Conservation (phyloP, 176 grass and related monocot genomes). For the Carex myosuroides region DNA sequence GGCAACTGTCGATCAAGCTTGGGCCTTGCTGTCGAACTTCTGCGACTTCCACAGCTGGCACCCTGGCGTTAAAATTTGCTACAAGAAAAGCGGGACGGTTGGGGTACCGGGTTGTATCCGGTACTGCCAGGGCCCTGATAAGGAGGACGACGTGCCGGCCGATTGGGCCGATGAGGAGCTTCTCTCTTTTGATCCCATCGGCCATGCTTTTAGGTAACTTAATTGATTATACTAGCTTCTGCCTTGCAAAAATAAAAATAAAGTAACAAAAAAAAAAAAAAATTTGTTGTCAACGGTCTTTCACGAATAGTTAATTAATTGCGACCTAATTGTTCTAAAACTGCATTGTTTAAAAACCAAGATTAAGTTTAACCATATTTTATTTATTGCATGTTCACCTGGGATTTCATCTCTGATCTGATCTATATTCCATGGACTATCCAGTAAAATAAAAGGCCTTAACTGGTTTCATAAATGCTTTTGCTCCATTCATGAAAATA, state of each 20-base stretch:
- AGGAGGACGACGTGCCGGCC: background rate
- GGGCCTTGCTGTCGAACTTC: conserved; percentile 72
- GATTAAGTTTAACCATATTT: background rate
- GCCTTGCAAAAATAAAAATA: background rate
- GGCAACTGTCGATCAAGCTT: conserved; percentile 46
- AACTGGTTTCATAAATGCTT: background rate
- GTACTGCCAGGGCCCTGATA: conserved; percentile 50
- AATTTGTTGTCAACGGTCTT: background rate
- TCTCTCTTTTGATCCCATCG: conserved; percentile 38
- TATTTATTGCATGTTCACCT: background rate
- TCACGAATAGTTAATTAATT: background rate
- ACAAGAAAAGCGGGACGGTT: conserved; percentile 26
- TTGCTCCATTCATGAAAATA: background rate
- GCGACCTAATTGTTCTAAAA: background rate
- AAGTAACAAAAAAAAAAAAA: background rate
- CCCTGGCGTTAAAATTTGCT: conserved; percentile 49
- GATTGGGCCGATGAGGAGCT: conserved; percentile 87
- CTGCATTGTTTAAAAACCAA: background rate
- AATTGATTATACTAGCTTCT: background rate
- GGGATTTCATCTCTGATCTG: background rate
- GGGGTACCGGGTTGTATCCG: conserved; percentile 42
- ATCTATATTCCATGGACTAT: background rate
- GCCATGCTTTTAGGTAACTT: conserved; percentile 44
- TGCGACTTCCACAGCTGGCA: conserved; percentile 65
- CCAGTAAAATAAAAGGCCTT: background rate